phyloP scores from a whole-genome alignment of 768 basidiomycete genomes.

The Pleurotus eryngii region DNA sequence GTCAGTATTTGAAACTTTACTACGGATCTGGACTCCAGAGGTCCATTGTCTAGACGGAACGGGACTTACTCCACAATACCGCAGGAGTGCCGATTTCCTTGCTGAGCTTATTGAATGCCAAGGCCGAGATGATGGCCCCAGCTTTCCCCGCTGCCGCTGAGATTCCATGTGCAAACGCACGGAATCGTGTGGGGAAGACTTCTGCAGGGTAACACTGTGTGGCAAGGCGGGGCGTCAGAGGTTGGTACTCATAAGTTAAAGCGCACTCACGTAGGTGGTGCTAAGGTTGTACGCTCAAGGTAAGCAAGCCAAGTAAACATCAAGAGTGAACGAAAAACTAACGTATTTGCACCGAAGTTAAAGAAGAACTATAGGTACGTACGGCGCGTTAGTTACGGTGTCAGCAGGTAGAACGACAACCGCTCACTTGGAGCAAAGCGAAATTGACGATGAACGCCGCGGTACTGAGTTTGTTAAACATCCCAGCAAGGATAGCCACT shows the following conservation, averaged over 20 bases:
- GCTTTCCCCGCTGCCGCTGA: conserved; percentile 72
- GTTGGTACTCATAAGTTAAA: conserved; percentile 15
- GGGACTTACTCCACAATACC: conserved; percentile 65
- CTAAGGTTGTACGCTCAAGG: conserved; percentile 19
- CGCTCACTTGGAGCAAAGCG: conserved; percentile 54
- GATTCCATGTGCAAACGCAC: conserved; percentile 71
- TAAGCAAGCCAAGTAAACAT: neutral
- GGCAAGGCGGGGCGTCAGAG: neutral
- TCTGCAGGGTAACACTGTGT: conserved; percentile 68
- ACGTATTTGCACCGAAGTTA: conserved; percentile 78
- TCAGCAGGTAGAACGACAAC: neutral
- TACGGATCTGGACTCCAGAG: too few species aligned
- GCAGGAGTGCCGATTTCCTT: conserved; percentile 58
- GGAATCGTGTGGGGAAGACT: conserved; percentile 76
- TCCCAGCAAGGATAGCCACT: conserved; percentile 73
- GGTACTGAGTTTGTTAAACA: conserved; percentile 53
- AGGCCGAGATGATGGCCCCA: conserved; percentile 74
- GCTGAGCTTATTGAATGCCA: conserved; percentile 66
- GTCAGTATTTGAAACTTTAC: neutral
- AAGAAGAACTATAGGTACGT: conserved; percentile 58
- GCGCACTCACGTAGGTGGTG: conserved; percentile 47
- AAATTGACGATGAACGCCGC: conserved; percentile 70
- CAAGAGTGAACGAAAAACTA: conserved; percentile 17
- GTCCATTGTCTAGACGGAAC: neutral
- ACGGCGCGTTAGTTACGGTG: neutral